Evolutionary conservation across 2,329 filamentous ascomycete species (phyloP).

Genomic region (Pseudocercospora fuligena): DNA sequence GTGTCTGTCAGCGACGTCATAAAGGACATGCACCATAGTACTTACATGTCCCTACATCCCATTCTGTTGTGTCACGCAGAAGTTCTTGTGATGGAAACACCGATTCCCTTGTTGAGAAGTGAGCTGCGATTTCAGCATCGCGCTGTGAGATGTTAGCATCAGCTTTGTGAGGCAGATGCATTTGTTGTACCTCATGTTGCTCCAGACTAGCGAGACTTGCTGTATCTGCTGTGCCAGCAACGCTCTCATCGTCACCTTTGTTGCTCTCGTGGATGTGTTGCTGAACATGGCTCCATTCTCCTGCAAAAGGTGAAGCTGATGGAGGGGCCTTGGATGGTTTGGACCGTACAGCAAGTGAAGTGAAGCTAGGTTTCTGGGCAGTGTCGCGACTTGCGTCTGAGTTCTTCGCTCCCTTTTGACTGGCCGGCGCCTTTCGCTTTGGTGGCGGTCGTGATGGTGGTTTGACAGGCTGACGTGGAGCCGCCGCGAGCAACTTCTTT

Average conservation of each 20-base stretch:
- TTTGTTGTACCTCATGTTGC: not conserved
- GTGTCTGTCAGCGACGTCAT: not conserved
- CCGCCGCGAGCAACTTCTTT: not conserved
- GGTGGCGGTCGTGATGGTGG: not conserved
- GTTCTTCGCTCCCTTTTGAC: not conserved
- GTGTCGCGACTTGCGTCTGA: not conserved
- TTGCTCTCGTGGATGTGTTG: not conserved
- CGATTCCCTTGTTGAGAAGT: not conserved
- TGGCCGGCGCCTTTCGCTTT: not conserved
- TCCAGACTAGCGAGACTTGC: not conserved
- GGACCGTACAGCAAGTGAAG: not conserved
- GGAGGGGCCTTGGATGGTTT: not conserved
- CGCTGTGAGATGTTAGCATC: not conserved
- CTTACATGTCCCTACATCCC: not conserved
- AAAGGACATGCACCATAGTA: too few species aligned
- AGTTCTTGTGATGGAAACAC: not conserved
- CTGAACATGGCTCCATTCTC: not conserved
- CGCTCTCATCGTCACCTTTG: not conserved
- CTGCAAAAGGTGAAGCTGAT: not conserved
- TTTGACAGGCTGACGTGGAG: not conserved
- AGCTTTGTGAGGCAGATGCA: not conserved
- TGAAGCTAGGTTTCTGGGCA: not conserved
- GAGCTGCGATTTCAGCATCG: not conserved
- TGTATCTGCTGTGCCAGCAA: not conserved
- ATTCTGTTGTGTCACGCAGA: not conserved